A percentile compares a stretch with the other conserved stretches of the same genome.
Evolutionary conservation across 2,329 filamentous ascomycete species (phyloP).

Genomic region (Ampelomyces quisqualis): DNA sequence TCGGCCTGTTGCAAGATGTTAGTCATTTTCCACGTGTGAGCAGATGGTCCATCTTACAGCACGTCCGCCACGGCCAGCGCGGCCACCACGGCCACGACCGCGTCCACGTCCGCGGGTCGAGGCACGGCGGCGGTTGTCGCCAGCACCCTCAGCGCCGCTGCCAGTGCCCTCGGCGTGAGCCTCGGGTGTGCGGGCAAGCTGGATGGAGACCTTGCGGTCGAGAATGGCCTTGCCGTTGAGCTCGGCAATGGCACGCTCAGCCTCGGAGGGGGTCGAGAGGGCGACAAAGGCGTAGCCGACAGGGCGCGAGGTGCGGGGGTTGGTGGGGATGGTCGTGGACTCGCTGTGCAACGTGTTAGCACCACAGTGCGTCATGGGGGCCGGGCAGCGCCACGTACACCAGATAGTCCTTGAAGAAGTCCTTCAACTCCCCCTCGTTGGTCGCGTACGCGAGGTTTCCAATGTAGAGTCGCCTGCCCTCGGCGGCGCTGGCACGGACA

Average conservation of each 20-base stretch:
- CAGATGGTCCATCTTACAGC: slow-evolving; percentile 54
- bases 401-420: slow-evolving; percentile 99
- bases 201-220: slow-evolving; percentile 98
- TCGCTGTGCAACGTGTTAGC: slow-evolving; percentile 63
- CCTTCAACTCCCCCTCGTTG: slow-evolving; percentile 99
- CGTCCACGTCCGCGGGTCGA: slow-evolving; percentile 59
- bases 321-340: slow-evolving; percentile 98
- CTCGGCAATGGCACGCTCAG: slow-evolving; percentile 90
- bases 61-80: slow-evolving; percentile 64
- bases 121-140: slow-evolving; percentile 60
- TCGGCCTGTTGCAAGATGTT: slow-evolving; percentile 49
- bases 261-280: slow-evolving; percentile 89
- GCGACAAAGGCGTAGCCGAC: slow-evolving; percentile 99
- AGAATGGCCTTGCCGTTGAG: slow-evolving; percentile 97
- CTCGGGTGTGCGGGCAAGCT: slow-evolving; percentile 97
- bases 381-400: slow-evolving; percentile 68
- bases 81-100: slow-evolving; percentile 62
- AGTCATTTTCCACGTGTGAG: slow-evolving; percentile 9
- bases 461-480: slow-evolving; percentile 99
- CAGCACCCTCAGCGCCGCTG: slow-evolving; percentile 74
- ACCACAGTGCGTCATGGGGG: slow-evolving; percentile 16
- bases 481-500: slow-evolving; percentile 93
- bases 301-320: slow-evolving; percentile 96
- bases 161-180: slow-evolving; percentile 70
- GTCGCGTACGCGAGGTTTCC: slow-evolving; percentile 99